Base-by-base conservation (phyloP, 805 yeast species). In the Lachancea thermotolerans region DNA sequence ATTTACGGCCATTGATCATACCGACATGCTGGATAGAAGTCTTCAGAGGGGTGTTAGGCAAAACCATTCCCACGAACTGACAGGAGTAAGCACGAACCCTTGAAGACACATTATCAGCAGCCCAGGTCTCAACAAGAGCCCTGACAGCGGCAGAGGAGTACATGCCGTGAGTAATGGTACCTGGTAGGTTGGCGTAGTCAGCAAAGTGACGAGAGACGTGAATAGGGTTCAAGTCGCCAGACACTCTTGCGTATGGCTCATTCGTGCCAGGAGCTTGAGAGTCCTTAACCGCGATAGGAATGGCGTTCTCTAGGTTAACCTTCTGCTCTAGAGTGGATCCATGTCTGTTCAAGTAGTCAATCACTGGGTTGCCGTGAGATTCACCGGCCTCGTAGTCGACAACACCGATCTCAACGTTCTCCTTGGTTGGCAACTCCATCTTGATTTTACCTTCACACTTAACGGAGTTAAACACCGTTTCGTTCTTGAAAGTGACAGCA, bases 101-200 rank as follows among this genome's bases (percentile, higher is more conserved):
- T 38, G 90, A 79, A 47, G 96, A 93, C 57, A 87, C 90, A 67
- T 93, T 89, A 68, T 89, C 90, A 52, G 99, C 99, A 52, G 99
- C 99, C 88, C 96, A 90, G 67, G 87, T 85, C 73, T 93, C 99
- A 56, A 93, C 96, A 64, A 89, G 77, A 30, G 95, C 80, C 74
- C 99, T 84, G 56, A 90, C 91, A 51, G 95, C 78, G 50, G 97
- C 99, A 63, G 95, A 85, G 16, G 97, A 86, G 77, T 79, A 95
- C 99, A 93, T 95, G 66, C 99, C 99, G 63, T 95, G 99, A 32
- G 99, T 93, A 60, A 93, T 93, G 33, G 98, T 93, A 55, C 99
- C 99, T 48, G 96, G 96, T 62, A 93, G 75, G 60, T 81, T 81
- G 37, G 96, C 98, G 65, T 93, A 93, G 51, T 81, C 76, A 46